Percentiles rank a stretch among this genome's conserved stretches.
These are phyloP conservation scores for Triticum turgidum DNA, from an alignment of 176 grass and related monocot genomes.

Conservation along the genomic window DNA sequence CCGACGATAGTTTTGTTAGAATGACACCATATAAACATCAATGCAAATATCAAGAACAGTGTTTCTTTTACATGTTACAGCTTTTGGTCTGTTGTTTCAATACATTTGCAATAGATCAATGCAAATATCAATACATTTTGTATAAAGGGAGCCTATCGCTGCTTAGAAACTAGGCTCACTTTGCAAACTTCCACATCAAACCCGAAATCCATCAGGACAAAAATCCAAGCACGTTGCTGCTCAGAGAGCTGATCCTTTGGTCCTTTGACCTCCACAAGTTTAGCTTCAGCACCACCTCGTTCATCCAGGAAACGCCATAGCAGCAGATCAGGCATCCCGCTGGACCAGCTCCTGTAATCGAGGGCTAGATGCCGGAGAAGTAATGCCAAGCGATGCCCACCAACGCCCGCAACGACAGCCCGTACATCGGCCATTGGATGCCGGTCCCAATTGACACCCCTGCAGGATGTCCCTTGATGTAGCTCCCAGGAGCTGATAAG, in stretches of 20 bases:
- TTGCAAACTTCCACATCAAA: slow-evolving; percentile 90
- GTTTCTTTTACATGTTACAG: slow-evolving; percentile 6
- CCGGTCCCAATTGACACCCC: slow-evolving; percentile 65
- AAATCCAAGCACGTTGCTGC: slow-evolving; percentile 87
- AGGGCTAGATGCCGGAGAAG: slow-evolving; percentile 69
- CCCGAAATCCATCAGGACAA: slow-evolving; percentile 70
- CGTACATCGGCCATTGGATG: slow-evolving; percentile 73
- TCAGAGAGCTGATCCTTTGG: slow-evolving; percentile 80
- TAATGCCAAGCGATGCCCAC: slow-evolving; percentile 52
- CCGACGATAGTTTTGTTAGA: background rate
- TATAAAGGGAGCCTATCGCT: slow-evolving; percentile 23
- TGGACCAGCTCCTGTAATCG: slow-evolving; percentile 92
- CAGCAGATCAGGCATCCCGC: slow-evolving; percentile 85
- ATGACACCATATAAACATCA: background rate
- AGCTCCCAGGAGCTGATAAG: slow-evolving; percentile 81
- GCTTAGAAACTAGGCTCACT: slow-evolving; percentile 51
- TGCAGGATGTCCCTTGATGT: slow-evolving; percentile 65
- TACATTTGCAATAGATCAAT: background rate
- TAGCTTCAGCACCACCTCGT: slow-evolving; percentile 55
- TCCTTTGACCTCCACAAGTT: slow-evolving; percentile 95
- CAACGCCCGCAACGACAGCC: slow-evolving; percentile 57
- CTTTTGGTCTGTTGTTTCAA: slow-evolving; percentile 13
- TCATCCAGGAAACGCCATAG: slow-evolving; percentile 82
- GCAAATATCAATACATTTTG: no score
- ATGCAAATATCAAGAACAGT: background rate